These are phyloP conservation scores for Apophysomyces sp. DNA, from an alignment of 371 early-diverging fungal species.

Conservation along the genomic window DNA sequence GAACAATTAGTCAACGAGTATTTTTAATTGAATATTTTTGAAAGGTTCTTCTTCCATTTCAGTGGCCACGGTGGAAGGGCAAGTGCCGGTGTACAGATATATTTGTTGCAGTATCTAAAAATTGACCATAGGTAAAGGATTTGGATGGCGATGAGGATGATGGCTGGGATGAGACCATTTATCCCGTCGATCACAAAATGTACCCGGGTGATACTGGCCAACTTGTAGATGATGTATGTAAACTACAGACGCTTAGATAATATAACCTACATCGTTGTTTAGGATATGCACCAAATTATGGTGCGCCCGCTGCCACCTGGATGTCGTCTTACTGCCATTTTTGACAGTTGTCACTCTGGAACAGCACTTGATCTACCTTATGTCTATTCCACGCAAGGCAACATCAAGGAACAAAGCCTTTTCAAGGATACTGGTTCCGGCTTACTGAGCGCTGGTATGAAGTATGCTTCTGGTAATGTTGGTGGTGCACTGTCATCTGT, in stretches of 20 bases:
- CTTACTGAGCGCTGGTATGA: conserved; percentile 47
- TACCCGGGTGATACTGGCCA: conserved; percentile 59
- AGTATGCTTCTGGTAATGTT: conserved; percentile 48
- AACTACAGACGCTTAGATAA: not conserved
- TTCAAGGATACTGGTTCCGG: conserved; percentile 49
- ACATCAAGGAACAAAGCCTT: conserved; percentile 51
- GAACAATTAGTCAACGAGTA: not conserved
- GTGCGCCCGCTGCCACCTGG: conserved; percentile 84
- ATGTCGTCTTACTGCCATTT: conserved; percentile 80
- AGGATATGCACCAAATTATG: conserved; percentile 76
- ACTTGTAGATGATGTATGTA: conserved; percentile 81
- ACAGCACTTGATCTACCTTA: conserved; percentile 86
- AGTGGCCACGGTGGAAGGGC: conserved; percentile 88
- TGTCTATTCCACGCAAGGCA: conserved; percentile 74
- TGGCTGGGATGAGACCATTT: conserved; percentile 61
- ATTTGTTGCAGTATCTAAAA: not conserved
- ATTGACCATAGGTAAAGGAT: conserved; percentile 41
- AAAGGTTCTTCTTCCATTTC: conserved; percentile 82
- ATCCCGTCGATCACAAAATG: conserved; percentile 82
- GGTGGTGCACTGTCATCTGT: conserved; percentile 48
- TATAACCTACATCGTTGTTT: not conserved
- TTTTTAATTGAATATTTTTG: not conserved
- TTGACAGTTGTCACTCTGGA: conserved; percentile 88
- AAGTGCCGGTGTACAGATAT: not conserved
- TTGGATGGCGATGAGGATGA: conserved; percentile 85